Evolutionary conservation across 257 asterid genomes (phyloP).

Genomic region (Ilex aquifolium): DNA sequence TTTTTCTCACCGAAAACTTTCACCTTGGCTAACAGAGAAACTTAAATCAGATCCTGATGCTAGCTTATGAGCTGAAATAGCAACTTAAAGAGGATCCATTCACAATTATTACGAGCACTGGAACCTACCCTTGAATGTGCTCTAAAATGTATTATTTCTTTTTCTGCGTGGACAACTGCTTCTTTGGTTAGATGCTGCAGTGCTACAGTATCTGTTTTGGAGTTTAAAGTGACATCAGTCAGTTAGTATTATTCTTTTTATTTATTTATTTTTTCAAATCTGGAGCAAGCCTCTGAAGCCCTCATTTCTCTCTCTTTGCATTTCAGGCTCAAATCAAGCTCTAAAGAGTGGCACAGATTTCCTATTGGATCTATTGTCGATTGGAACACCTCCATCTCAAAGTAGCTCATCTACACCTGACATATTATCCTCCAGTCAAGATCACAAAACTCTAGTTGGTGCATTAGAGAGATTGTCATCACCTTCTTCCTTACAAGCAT

Average conservation of each 20-base stretch:
- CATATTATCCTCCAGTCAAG: slow-evolving; percentile 44
- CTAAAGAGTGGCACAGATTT: slow-evolving; percentile 62
- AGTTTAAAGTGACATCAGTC: too few relatives aligned
- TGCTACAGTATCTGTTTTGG: too few relatives aligned
- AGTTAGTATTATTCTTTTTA: background rate
- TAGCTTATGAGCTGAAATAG: too few relatives aligned
- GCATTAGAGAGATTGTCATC: slow-evolving; percentile 44
- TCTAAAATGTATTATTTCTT: too few relatives aligned
- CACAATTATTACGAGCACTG: too few relatives aligned
- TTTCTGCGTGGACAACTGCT: too few relatives aligned
- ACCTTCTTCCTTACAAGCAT: slow-evolving; percentile 40
- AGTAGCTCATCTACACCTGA: slow-evolving; percentile 47
- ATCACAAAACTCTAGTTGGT: slow-evolving; percentile 42
- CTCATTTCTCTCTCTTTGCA: slow-evolving; percentile 1
- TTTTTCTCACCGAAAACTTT: too few relatives aligned
- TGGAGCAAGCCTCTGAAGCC: background rate
- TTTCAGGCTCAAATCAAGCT: slow-evolving; percentile 53
- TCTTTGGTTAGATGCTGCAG: too few relatives aligned
- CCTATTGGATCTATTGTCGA: slow-evolving; percentile 78
- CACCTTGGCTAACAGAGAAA: too few relatives aligned
- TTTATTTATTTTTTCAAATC: background rate
- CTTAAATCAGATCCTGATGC: too few relatives aligned
- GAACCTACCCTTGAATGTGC: too few relatives aligned
- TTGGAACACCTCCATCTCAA: slow-evolving; percentile 70
- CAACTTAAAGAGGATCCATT: too few relatives aligned